Conservation (phyloP, 2,329 filamentous ascomycete species). For the Neofusicoccum kwambonambiense region DNA sequence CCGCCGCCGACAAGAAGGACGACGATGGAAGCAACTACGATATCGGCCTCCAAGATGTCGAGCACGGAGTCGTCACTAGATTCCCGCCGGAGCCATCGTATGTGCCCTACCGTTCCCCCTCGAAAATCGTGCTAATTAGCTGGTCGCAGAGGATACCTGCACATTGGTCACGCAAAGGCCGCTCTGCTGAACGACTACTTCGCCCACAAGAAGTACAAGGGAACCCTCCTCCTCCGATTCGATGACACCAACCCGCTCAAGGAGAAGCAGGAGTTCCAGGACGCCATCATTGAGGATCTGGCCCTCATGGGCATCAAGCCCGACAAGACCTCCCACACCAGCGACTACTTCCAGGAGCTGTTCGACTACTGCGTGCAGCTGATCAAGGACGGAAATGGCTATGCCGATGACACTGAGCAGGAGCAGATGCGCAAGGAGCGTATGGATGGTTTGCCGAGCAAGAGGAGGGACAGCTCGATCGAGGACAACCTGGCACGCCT, state of each 20-base stretch:
- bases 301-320: conserved; percentile 88
- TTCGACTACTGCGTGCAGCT: conserved; percentile 82
- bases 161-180: conserved; percentile 94
- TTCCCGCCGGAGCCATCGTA: conserved; percentile 93
- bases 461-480: conserved; percentile 71
- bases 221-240: conserved; percentile 86
- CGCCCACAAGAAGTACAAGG: conserved; percentile 87
- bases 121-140: conserved; percentile 21
- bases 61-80: conserved; percentile 84
- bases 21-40: conserved; percentile 78
- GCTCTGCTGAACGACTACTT: conserved; percentile 96
- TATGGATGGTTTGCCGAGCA: conserved; percentile 78
- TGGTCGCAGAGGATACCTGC: conserved; percentile 67
- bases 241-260: conserved; percentile 98
- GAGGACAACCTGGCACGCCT: conserved; percentile 86
- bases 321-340: conserved; percentile 83
- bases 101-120: conserved; percentile 31
- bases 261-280: conserved; percentile 95
- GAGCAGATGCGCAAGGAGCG: conserved; percentile 85
- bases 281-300: conserved; percentile 89
- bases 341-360: conserved; percentile 91
- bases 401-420: conserved; percentile 90
- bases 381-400: conserved; percentile 84
- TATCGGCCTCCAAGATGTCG: conserved; percentile 78
- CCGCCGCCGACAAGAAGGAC: conserved; percentile 62